phyloP scores from a whole-genome alignment of 139 green algal genomes.

The Spirogloea muscicola region DNA sequence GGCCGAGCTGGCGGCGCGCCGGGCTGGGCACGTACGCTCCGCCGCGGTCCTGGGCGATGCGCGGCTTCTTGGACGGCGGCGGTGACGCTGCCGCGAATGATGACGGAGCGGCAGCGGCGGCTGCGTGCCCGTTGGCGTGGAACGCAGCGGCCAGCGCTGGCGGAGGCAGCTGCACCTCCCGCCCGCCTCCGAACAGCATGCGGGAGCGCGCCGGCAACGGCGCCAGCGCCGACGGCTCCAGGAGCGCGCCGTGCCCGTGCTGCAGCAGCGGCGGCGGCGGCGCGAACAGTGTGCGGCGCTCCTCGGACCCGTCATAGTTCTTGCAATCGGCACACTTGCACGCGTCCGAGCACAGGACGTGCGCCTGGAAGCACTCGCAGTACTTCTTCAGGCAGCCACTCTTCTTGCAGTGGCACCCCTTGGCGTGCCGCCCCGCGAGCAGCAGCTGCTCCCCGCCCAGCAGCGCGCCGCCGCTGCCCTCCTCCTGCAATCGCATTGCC shows the following conservation, averaged over 20 bases:
- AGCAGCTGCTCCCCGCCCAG: slow-evolving; percentile 9
- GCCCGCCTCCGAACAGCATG: no score
- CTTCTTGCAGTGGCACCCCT: slow-evolving; percentile 83
- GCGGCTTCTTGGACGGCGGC: slow-evolving; percentile 20
- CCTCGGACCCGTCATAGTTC: slow-evolving; percentile 53
- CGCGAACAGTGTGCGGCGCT: slow-evolving; percentile 5
- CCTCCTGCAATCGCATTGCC: no score
- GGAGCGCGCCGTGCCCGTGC: not conserved
- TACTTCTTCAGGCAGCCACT: slow-evolving; percentile 96
- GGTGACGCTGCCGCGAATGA: slow-evolving; percentile 12
- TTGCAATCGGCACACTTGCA: slow-evolving; percentile 82
- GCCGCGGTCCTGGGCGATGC: no score
- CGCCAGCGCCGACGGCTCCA: no score
- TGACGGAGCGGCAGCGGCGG: not conserved
- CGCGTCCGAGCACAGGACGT: slow-evolving; percentile 72
- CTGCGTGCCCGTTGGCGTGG: not conserved
- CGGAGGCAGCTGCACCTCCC: no score
- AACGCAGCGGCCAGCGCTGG: no score
- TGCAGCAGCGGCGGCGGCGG: slow-evolving; percentile 1
- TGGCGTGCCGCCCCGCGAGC: slow-evolving; percentile 58
- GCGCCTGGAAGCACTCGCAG: slow-evolving; percentile 97
- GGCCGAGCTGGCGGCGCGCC: no score
- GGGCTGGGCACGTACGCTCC: no score
- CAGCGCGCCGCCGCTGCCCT: no score
- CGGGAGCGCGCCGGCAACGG: no score